Evolutionary conservation across 805 yeast species (phyloP).

Genomic region (Candida wancherniae): DNA sequence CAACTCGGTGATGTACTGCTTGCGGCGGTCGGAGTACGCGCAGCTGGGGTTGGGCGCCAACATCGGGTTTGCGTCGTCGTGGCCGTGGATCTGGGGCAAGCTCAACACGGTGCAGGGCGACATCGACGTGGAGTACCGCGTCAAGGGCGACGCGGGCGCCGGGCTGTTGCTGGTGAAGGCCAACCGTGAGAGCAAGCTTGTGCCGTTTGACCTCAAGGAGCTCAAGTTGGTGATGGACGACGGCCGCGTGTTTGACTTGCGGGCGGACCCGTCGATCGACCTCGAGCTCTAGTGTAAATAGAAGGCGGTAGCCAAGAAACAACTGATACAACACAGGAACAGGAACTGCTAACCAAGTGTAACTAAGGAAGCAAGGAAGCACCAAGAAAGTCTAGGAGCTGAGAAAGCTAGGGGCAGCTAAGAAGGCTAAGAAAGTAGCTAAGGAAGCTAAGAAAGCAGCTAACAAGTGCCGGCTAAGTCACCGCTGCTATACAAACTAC

Average conservation of each 20-base stretch:
- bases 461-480: too few species aligned
- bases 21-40: slow-evolving; percentile 70
- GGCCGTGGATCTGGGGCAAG: slow-evolving; percentile 89
- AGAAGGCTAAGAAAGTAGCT: too few species aligned
- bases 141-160: slow-evolving; percentile 57
- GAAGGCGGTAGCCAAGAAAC: too few species aligned
- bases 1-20: slow-evolving; percentile 76
- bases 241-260: slow-evolving; percentile 23
- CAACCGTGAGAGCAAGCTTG: slow-evolving; percentile 54
- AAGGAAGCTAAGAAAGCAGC: too few species aligned
- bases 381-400: too few species aligned
- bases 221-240: slow-evolving; percentile 26
- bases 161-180: slow-evolving; percentile 66
- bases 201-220: slow-evolving; percentile 37
- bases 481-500: too few species aligned
- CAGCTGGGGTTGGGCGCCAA: slow-evolving; percentile 65
- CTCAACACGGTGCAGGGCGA: slow-evolving; percentile 79
- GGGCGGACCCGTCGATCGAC: slow-evolving; percentile 24
- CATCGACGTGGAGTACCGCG: slow-evolving; percentile 67
- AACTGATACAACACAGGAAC: too few species aligned
- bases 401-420: too few species aligned
- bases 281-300: slow-evolving; percentile 23
- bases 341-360: too few species aligned
- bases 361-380: too few species aligned
- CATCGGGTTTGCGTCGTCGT: slow-evolving; percentile 64